Base-by-base conservation (phyloP, 305 asterid species). In the Fraxinus ornus region DNA sequence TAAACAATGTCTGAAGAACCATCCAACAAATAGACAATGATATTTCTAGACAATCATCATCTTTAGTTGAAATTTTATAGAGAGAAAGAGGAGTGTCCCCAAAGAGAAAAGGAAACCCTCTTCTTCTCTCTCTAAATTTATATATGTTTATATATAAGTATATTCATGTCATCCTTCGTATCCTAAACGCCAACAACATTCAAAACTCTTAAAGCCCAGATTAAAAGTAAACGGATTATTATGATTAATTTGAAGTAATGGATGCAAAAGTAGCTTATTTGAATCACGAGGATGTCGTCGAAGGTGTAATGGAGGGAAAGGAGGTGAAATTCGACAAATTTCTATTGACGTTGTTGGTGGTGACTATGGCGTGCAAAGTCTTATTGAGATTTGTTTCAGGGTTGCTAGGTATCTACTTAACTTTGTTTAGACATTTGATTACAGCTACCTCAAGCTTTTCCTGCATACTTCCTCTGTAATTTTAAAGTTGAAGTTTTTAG, bases 401-500 rank as follows among this genome's bases (percentile, higher is more conserved):
- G 36, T 90, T 92, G 84, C 47, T 82, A 4, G 92, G 89, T 80
- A 88, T 95, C 22, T 95, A 94, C 79, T 79, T 95, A 22, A 92
- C 98, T 71, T 84, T 95, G 98, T 98, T 98, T 21, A 8, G 13
- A 89, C 89, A 13, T 91, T 98, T 26, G 98, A 95, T 91, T 95
- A 93, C 82, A 92, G 91, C 91, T 93, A 92, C 89, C 95, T 95
- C 79, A 93, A 91, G 92, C 94, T 95, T 76, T 76, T 97, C 97
- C 1, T 1, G 47, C 3, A 13, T 9, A 39, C 47, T 39, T 39
- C 0, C 13, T 39, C 1, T 0, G 13, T 39, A 39, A 8, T 39
- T 39, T 9, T 39, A 39, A 39, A 39, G 49, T 39, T 9, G 49
- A 8, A 39, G 49, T 8, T 8, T 39, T 39, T 9, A 0, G 15